Percentiles rank a stretch among this genome's conserved stretches.
Conservation (phyloP, 495 filamentous ascomycete genomes). For the Pyronema domesticum region DNA sequence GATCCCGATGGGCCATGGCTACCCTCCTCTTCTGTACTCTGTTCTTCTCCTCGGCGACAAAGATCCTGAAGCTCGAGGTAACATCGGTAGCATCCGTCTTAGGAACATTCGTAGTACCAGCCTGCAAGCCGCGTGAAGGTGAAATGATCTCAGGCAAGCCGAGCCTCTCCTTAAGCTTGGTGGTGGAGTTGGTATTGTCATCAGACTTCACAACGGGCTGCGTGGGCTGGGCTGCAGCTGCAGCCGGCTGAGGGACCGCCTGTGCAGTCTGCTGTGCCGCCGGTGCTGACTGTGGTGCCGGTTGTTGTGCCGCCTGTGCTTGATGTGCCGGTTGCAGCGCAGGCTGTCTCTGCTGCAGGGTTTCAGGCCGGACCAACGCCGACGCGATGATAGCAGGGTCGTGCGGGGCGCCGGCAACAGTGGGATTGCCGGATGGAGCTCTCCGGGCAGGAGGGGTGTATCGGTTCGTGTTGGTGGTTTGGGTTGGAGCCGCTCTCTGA, state of each 20-base stretch:
- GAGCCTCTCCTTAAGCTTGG: conserved; percentile 22
- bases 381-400: conserved; percentile 73
- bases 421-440: conserved; percentile 53
- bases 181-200: conserved; percentile 4
- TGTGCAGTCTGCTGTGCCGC: conserved; percentile 17
- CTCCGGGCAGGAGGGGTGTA: conserved; percentile 82
- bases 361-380: conserved; percentile 41
- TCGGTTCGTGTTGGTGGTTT: conserved; percentile 44
- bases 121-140: conserved; percentile 11
- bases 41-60: conserved; percentile 46
- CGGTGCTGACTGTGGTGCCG: conserved; percentile 22
- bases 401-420: conserved; percentile 52
- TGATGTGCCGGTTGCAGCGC: conserved; percentile 1
- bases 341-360: conserved; percentile 26
- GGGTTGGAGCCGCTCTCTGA: conserved; percentile 34
- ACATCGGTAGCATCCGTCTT: conserved; percentile 13
- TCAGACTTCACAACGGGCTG: too few relatives aligned
- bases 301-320: background rate
- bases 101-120: background rate
- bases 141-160: conserved; percentile 17
- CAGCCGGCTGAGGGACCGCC: conserved; percentile 8
- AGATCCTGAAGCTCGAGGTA: conserved; percentile 21
- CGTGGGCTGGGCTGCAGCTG: background rate
- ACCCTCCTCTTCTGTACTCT: conserved; percentile 54
- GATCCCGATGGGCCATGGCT: conserved; percentile 48